Base-by-base conservation (phyloP, 495 filamentous ascomycete genomes). In the Annulohypoxylon bovei region DNA sequence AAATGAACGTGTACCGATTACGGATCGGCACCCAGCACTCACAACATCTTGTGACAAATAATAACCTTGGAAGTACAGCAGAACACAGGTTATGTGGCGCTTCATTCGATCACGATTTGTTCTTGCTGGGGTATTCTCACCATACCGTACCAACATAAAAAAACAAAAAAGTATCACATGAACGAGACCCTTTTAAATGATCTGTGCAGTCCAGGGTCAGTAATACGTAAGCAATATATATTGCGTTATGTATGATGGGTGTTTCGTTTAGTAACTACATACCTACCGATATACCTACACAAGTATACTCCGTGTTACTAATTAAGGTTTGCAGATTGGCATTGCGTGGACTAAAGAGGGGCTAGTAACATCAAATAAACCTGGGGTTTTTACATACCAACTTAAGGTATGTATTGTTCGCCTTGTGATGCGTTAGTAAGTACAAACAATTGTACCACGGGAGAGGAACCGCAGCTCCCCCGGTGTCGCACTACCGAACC, bases 221-320 rank as follows among this genome's bases (percentile, higher is more conserved):
- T 33, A 52, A 52, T 67, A 71, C 58, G 68, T 67, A 71, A 67
- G 63, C 68, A 67, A 63, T 67, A 63, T 67, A 67, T 65, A 42
- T 42, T 66, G 23, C 16, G 18, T 65, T 56, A 37, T 14, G 4
- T 16, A 11, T 42, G n/a, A 66, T 71, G 50, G 3, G 50, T 35
- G 42, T 53, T 30, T 53, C 2, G 27, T 33, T 54, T 54, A 39
- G 61, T 28, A 44, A 54, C 22, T 16, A 9, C 22, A 20, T 16
- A 16, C n/a, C n/a, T n/a, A n/a, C n/a, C n/a, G n/a, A n/a, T n/a
- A n/a, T n/a, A n/a, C n/a, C n/a, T 28, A 18, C 30, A n/a, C 22
- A 59, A 23, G 12, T 52, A 60, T 52, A 59, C 49, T 71, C 62
- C 56, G 57, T 27, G 18, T 67, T 67, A 60, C 59, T 67, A 67